Percentiles rank a stretch among this genome's conserved stretches.
Evolutionary conservation across 2,329 filamentous ascomycete species (phyloP).

Genomic region (Pseudogymnoascus verrucosus): DNA sequence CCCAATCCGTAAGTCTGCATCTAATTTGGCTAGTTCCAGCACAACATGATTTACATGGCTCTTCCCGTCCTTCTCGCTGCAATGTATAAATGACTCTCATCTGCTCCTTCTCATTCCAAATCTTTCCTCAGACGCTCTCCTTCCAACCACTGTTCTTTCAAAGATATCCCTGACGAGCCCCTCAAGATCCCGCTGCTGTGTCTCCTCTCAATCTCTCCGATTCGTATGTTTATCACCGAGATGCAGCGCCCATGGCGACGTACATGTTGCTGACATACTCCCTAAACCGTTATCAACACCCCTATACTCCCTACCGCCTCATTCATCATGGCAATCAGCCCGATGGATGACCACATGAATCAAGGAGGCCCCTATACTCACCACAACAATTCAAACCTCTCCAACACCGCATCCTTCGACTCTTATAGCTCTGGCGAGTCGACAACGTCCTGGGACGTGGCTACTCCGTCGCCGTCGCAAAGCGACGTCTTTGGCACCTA

Average conservation of each 20-base stretch:
- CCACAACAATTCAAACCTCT: background rate
- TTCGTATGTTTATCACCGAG: slow-evolving; percentile 30
- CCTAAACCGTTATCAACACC: slow-evolving; percentile 29
- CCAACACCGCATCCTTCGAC: background rate
- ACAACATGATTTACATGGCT: background rate
- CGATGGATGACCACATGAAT: background rate
- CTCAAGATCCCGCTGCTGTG: slow-evolving; percentile 29
- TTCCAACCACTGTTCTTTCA: slow-evolving; percentile 32
- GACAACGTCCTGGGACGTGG: slow-evolving; percentile 3
- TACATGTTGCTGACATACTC: slow-evolving; percentile 18
- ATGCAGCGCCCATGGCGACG: slow-evolving; percentile 30
- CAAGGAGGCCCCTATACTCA: background rate
- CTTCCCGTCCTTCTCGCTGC: background rate
- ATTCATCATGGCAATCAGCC: background rate
- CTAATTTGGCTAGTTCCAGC: slow-evolving; percentile 3
- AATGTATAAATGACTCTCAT: slow-evolving; percentile 8
- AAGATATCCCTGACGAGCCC: slow-evolving; percentile 29
- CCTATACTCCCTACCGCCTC: slow-evolving; percentile 19
- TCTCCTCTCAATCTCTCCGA: slow-evolving; percentile 28
- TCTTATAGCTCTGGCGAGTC: background rate
- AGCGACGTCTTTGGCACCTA: background rate
- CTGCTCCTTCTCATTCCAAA: slow-evolving; percentile 10
- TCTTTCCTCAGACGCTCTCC: slow-evolving; percentile 35
- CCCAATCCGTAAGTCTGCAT: slow-evolving; percentile 6
- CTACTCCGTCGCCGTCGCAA: background rate